Base-by-base conservation (phyloP, 2,329 filamentous ascomycete genomes). In the Ustulina deusta region DNA sequence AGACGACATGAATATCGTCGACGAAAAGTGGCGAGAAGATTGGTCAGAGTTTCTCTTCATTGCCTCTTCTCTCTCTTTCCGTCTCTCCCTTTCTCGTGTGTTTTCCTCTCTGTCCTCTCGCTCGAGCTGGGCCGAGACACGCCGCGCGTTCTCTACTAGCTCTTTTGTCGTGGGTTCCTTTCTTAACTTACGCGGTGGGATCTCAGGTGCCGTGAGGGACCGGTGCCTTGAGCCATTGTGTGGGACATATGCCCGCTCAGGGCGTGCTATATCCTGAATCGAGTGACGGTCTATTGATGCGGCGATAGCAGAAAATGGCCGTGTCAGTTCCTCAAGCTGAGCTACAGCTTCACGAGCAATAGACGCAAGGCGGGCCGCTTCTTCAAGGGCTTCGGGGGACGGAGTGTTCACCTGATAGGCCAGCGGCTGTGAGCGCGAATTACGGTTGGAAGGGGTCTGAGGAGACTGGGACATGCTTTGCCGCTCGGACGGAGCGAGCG, bases 91-190 rank as follows among this genome's bases (percentile, higher is more conserved):
- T 20, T 61, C 61, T 46, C 60, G 63, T 34, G 49, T 27, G 25
- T 36, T 67, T 29, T 65, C 57, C 32, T 71, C 70, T 17, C 32
- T 67, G 1, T 68, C 66, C 48, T 71, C 66, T 17, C 62, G 63
- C 58, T 72, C 72, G 40, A 73, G 58, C 38, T 72, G 70, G 29
- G 63, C 69, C 27, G 72, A 72, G 32, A 73, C 66, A 6, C 70
- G 66, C 25, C 59, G 66, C 27, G 67, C 70, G 40, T 70, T 73
- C 32, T 66, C 64, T 32, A 66, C 34, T 9, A 73, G 56, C 40
- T 73, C 70, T 32, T 69, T 49, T 11, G 65, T 69, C 27, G 72
- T 70, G 1, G 67, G 70, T 25, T 65, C 63, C 13, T 63, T 63
- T 20, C 38, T 65, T 17, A 11, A 9, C 22, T 51, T 66, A 22